These are phyloP conservation scores for Aspergillus sp. DNA, from an alignment of 2,329 filamentous ascomycete species.

Conservation along the genomic window DNA sequence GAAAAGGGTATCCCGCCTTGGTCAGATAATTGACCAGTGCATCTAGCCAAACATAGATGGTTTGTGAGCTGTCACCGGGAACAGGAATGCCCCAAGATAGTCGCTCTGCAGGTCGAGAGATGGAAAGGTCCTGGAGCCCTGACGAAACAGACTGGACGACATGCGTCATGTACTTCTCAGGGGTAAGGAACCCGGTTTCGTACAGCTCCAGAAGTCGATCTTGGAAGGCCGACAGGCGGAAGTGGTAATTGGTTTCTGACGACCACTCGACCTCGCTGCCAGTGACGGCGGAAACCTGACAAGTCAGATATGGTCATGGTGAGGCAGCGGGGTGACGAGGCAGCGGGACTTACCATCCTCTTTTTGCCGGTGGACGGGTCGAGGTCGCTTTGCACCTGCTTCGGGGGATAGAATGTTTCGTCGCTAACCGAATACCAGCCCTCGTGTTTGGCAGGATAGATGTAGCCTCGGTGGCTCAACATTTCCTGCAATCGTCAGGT, in stretches of 20 bases:
- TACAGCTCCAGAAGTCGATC: constrained; percentile 76
- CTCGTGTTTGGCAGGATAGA: constrained; percentile 78
- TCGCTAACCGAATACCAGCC: constrained; percentile 97
- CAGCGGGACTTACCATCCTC: constrained; percentile 50
- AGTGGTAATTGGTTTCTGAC: constrained; percentile 89
- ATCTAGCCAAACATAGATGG: constrained; percentile 97
- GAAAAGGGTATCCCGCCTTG: constrained; percentile 70
- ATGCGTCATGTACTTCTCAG: constrained; percentile 62
- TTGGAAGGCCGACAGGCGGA: constrained; percentile 73
- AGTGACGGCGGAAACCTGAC: constrained; percentile 63
- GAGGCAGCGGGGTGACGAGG: too few relatives aligned
- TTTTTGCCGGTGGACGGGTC: constrained; percentile 75
- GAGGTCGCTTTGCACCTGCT: constrained; percentile 61
- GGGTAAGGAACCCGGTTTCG: constrained; percentile 68
- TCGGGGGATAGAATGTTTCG: constrained; percentile 86
- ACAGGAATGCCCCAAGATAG: constrained; percentile 83
- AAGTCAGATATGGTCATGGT: constrained; percentile 3
- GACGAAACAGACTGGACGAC: constrained; percentile 67
- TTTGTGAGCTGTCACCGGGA: constrained; percentile 73
- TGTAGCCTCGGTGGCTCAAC: constrained; percentile 62
- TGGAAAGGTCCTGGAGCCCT: constrained; percentile 75
- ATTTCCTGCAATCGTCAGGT: constrained; percentile 41
- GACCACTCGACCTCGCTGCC: constrained; percentile 92
- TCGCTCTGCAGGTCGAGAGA: constrained; percentile 71
- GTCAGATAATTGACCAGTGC: constrained; percentile 91